Evolutionary conservation across 1,284 basidiomycete species (phyloP), one percentile per base, ranked within the genome.

Genomic region (Megacollybia platyphylla): DNA sequence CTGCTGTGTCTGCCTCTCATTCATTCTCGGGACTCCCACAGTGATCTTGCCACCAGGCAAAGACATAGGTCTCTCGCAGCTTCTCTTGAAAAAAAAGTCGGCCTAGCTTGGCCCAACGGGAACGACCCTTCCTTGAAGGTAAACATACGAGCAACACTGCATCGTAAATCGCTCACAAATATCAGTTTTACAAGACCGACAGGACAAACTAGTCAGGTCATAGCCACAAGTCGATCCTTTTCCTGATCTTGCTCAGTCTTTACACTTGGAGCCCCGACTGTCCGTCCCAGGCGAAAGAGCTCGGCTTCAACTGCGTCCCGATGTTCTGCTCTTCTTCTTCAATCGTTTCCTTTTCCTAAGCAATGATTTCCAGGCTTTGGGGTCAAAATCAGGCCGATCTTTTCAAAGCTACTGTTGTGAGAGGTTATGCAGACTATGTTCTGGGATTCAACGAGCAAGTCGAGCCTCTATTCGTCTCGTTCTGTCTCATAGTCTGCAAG

Each of bases 371-470:
- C 20, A 24, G 20, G 20, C 60, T 85, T 8, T 87, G 83, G 81
- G 78, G 82, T 51, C 47, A 51, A 2, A 64, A 69, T 41, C 65
- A 76, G 49, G 55, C 66, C 34, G 38, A 37, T 8, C 57, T 66
- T 1, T 78, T 76, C 54, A 46, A 61, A 48, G 49, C 52, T 1
- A 56, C 62, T 49, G 73, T 74, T 36, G 58, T 61, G 15, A 54
- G 63, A 41, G 68, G 72, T 45, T 67, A 76, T 42, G 70, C 76
- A 44, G 63, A 68, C 36, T 58, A 62, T 46, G 71, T 72, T 41
- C 55, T 87, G 32, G 81, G 77, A 47, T 66, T 74, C 60, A 90
- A 88, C 59, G 84, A 86, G 81, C 82, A 51, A 27, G 76, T 64
- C 28, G 42, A 20, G 41, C 36, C 28, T 32, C 15, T 29, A 29